Percentiles rank a stretch among this genome's conserved stretches.
Evolutionary conservation across 139 green algal genomes (phyloP).

Genomic region (Ettlia oleoabundans): DNA sequence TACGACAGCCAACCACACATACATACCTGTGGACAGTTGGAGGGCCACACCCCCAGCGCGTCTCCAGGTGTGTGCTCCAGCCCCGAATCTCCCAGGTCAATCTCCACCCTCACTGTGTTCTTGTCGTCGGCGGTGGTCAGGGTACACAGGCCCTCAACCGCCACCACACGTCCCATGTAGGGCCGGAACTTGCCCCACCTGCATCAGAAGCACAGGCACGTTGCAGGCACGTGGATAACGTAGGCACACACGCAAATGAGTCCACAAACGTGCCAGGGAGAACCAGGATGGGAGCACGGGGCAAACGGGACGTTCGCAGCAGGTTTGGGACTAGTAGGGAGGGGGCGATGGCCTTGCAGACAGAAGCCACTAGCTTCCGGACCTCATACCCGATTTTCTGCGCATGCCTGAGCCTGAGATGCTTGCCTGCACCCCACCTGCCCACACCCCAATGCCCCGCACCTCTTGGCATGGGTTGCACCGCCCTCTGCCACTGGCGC

Average conservation of each 20-base stretch:
- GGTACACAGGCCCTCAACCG: slow-evolving; percentile 75
- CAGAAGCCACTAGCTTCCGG: too few species aligned
- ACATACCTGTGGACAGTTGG: slow-evolving; percentile 69
- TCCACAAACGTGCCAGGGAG: too few species aligned
- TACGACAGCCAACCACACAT: too few species aligned
- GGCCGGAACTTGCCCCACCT: slow-evolving; percentile 74
- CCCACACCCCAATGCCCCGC: neutral
- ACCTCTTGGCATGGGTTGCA: slow-evolving; percentile 27
- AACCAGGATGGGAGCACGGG: too few species aligned
- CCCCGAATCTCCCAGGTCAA: slow-evolving; percentile 80
- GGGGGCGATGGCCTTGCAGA: too few species aligned
- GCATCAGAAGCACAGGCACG: too few species aligned
- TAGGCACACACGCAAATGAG: too few species aligned
- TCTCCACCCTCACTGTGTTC: slow-evolving; percentile 81
- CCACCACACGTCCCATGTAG: slow-evolving; percentile 63
- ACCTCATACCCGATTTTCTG: too few species aligned
- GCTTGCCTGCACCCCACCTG: neutral
- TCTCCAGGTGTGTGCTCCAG: slow-evolving; percentile 84
- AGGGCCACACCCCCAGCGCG: slow-evolving; percentile 84
- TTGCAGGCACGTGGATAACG: too few species aligned
- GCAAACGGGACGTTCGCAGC: too few species aligned
- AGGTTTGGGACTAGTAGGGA: too few species aligned
- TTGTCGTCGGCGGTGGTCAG: slow-evolving; percentile 70
- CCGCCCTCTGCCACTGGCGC: neutral
- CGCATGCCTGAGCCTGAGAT: neutral